phyloP scores from a whole-genome alignment of 257 asterid species.

The Verbascum thapsus region DNA sequence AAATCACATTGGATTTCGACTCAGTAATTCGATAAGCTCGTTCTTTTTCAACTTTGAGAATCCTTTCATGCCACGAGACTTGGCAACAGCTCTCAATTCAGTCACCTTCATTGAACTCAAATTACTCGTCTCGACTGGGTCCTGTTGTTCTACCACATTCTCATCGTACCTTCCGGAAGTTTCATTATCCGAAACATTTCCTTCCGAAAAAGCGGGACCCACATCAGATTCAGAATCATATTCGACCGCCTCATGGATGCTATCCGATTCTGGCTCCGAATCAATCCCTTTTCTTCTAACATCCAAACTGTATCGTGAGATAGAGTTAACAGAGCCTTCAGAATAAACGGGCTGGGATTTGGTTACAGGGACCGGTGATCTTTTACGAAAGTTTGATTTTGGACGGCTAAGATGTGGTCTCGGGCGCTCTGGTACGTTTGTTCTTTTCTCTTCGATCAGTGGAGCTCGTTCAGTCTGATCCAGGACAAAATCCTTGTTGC shows the following conservation, averaged over 20 bases:
- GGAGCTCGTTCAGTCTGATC: conserved; percentile 51
- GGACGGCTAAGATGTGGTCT: conserved; percentile 58
- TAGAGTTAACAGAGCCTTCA: conserved; percentile 10
- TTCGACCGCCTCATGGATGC: conserved; percentile 33
- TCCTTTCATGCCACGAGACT: conserved; percentile 72
- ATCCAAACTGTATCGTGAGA: conserved; percentile 28
- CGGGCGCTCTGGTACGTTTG: conserved; percentile 42
- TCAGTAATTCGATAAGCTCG: conserved; percentile 53
- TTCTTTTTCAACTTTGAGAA: conserved; percentile 67
- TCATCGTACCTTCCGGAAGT: conserved; percentile 36
- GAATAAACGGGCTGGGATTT: conserved; percentile 51
- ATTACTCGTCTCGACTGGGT: conserved; percentile 24
- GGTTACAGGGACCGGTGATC: conserved; percentile 75
- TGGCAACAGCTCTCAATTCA: conserved; percentile 65
- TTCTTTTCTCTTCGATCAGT: conserved; percentile 41
- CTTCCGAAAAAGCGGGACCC: conserved; percentile 37
- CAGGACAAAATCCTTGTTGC: conserved; percentile 54
- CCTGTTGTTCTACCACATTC: conserved; percentile 34
- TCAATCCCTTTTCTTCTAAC: background rate
- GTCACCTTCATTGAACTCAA: conserved; percentile 55
- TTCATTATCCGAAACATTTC: conserved; percentile 39
- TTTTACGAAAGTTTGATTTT: conserved; percentile 67
- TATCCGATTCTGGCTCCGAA: conserved; percentile 20
- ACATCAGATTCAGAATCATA: conserved; percentile 46
- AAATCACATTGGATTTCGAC: background rate